Conservation (phyloP, 371 early-diverging fungal species). For the Mucor irregularis region DNA sequence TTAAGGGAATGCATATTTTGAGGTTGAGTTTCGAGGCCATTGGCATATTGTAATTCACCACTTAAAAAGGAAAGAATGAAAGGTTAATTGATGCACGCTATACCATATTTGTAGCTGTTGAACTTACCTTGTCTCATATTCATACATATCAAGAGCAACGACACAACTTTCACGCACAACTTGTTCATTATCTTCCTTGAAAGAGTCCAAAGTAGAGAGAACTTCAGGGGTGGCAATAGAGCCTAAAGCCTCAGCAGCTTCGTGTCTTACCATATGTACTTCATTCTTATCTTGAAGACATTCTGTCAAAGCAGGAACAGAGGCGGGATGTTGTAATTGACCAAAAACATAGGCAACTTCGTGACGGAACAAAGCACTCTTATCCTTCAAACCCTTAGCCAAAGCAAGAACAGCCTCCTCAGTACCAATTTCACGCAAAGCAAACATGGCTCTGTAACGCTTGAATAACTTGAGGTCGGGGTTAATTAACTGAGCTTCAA, state of each 20-base stretch:
- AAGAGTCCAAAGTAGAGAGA: constrained; percentile 72
- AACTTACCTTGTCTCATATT: constrained; percentile 81
- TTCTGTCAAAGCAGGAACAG: constrained; percentile 84
- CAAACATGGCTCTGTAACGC: constrained; percentile 99
- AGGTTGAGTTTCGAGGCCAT: constrained; percentile 22
- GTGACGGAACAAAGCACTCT: constrained; percentile 94
- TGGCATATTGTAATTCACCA: constrained; percentile 25
- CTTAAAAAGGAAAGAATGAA: no score
- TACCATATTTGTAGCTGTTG: not conserved
- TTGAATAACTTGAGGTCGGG: constrained; percentile 79
- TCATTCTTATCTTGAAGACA: constrained; percentile 77
- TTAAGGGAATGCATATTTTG: constrained; percentile 47
- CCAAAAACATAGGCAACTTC: constrained; percentile 99
- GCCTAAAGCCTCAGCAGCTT: constrained; percentile 99
- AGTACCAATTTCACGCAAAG: constrained; percentile 89
- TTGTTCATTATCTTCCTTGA: constrained; percentile 73
- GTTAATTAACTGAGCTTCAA: constrained; percentile 74
- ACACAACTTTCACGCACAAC: constrained; percentile 97
- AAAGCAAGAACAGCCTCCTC: constrained; percentile 87
- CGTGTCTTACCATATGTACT: constrained; percentile 98
- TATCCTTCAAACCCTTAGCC: constrained; percentile 84
- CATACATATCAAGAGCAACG: constrained; percentile 98
- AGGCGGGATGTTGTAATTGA: constrained; percentile 93
- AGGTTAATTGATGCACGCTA: no score
- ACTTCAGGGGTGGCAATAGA: constrained; percentile 95